phyloP scores from a whole-genome alignment of 2,329 filamentous ascomycete genomes.

The Aspergillus sp. region DNA sequence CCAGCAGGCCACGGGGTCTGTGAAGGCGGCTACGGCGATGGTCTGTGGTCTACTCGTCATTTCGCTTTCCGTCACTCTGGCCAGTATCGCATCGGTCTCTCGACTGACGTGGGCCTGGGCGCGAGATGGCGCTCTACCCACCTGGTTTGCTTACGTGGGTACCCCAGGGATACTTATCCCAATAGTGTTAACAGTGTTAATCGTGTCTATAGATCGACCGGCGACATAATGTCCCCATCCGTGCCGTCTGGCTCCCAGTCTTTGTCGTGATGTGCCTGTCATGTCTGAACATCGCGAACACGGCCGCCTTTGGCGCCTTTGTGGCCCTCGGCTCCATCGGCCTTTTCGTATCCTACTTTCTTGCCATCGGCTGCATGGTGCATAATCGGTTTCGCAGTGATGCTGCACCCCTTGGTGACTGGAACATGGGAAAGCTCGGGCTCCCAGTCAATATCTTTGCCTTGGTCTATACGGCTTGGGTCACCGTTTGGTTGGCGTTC shows the following conservation, averaged over 20 bases:
- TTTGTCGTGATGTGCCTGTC: slow-evolving; percentile 33
- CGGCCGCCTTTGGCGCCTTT: slow-evolving; percentile 40
- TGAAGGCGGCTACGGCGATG: slow-evolving; percentile 41
- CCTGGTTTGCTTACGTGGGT: slow-evolving; percentile 16
- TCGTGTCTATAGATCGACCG: slow-evolving; percentile 28
- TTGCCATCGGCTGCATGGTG: slow-evolving; percentile 38
- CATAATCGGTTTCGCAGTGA: slow-evolving; percentile 27
- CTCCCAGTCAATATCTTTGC: slow-evolving; percentile 36
- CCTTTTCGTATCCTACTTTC: slow-evolving; percentile 41
- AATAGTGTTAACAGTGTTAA: neutral
- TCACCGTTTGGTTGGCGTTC: neutral
- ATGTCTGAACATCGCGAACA: slow-evolving; percentile 41
- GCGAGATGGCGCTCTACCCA: slow-evolving; percentile 47
- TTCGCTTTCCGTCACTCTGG: slow-evolving; percentile 38
- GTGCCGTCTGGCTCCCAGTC: slow-evolving; percentile 35
- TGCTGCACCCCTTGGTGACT: slow-evolving; percentile 21
- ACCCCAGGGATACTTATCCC: neutral
- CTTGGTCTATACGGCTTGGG: slow-evolving; percentile 21
- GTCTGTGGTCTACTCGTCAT: slow-evolving; percentile 29
- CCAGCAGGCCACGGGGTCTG: slow-evolving; percentile 41
- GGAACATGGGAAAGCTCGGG: slow-evolving; percentile 20
- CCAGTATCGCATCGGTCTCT: slow-evolving; percentile 48
- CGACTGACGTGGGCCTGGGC: slow-evolving; percentile 53
- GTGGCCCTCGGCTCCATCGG: slow-evolving; percentile 38
- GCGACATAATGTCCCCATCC: slow-evolving; percentile 35